These are phyloP conservation scores for Puya raimondii DNA, from an alignment of 176 grass and related monocot species.

Conservation along the genomic window DNA sequence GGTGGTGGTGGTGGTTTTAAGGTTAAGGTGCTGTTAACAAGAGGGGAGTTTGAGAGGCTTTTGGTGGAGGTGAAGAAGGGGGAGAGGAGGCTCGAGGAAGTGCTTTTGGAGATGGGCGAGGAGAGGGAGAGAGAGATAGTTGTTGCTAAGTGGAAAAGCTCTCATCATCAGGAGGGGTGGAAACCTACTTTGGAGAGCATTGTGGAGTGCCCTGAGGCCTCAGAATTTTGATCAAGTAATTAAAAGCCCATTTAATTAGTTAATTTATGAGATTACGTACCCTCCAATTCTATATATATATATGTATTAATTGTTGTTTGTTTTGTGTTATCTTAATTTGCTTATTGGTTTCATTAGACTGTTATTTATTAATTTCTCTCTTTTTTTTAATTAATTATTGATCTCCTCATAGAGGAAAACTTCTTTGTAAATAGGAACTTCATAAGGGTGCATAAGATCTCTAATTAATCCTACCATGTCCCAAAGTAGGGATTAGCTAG, in stretches of 20 bases:
- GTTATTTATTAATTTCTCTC: no score
- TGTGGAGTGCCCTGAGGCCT: constrained; percentile 13
- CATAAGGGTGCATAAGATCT: no score
- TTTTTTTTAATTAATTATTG: no score
- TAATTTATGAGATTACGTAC: no score
- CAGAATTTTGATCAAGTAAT: constrained; percentile 1
- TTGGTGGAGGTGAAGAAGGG: constrained; percentile 19
- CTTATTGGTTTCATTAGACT: no score
- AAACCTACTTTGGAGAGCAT: constrained; percentile 24
- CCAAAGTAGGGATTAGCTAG: no score
- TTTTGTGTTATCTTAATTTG: no score
- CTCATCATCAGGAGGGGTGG: background rate
- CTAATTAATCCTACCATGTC: no score
- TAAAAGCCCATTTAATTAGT: background rate
- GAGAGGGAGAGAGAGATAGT: constrained; percentile 1
- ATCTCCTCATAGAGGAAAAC: no score
- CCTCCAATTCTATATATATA: no score
- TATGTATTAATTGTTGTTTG: no score
- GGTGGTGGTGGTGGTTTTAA: constrained; percentile 4
- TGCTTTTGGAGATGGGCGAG: constrained; percentile 22
- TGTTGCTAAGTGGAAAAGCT: background rate
- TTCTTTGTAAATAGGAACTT: no score
- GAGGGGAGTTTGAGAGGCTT: constrained; percentile 22
- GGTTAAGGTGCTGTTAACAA: constrained; percentile 22
- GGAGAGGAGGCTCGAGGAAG: constrained; percentile 18